Evolutionary conservation across 129 eudicot species (phyloP), one percentile per base, ranked within the genome.

Genomic region (Sambucus nigra): DNA sequence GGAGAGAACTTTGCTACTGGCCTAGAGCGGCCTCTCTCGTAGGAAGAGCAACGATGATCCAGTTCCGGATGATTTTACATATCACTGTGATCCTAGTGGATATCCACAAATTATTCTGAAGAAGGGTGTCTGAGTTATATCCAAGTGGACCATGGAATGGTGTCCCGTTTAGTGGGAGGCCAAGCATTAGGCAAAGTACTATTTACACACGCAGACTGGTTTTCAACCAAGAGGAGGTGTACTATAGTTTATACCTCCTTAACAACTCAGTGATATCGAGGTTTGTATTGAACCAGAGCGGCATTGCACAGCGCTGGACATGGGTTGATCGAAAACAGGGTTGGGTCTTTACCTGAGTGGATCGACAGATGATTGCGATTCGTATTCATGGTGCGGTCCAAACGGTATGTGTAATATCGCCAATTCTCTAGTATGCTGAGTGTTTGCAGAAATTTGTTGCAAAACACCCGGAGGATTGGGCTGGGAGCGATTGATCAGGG

Each of bases 381-480:
- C 40, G 5, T 81, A 86, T 47, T 67, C 49, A 0, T 7, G 29
- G 20, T 86, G 92, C 59, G 83, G 91, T 9, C 60, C 80, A 1
- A 19, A 74, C 58, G 83, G 81, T 9, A 63, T 8, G 10, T 86
- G 95, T 26, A 75, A 73, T 61, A 38, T 60, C 0, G 33, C 32
- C 25, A 52, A 17, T 1, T 27, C 77, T 12, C 83, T 79, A 11
- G 33, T 62, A 1, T 81, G 95, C n/a, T 35, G 59, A 47, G 27
- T 86, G 95, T 51, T 41, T 81, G 23, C 47, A 63, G 1, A 76
- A 72, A 15, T 86, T 77, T 52, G 57, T 39, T n/a, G 83, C 91
- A 0, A 68, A 27, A 44, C 25, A 41, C 41, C 74, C 51, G 16
- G 60, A 57, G 7, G 58, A 60, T 2, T 81, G 87, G 92, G 55